A percentile compares a stretch with the other conserved stretches of the same genome.
These are phyloP conservation scores for Exophiala calicioides DNA, from an alignment of 2,329 filamentous ascomycete species.

Conservation along the genomic window DNA sequence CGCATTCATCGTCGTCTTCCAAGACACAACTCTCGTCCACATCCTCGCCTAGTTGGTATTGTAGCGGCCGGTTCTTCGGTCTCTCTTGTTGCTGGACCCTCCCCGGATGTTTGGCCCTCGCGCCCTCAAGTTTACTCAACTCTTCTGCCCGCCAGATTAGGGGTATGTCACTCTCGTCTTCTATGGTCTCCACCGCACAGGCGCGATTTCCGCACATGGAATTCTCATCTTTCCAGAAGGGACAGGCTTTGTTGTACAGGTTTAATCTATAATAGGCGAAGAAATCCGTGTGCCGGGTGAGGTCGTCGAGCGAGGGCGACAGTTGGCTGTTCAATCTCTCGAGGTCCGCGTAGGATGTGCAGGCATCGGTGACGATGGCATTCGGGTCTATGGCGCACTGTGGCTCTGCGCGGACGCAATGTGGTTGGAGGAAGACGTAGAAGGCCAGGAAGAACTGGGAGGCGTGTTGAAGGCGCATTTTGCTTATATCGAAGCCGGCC, in stretches of 20 bases:
- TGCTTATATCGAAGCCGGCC: constrained; percentile 1
- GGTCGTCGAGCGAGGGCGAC: constrained; percentile 73
- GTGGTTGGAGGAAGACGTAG: constrained; percentile 23
- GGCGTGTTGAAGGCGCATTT: constrained; percentile 22
- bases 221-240: constrained; percentile 92
- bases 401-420: constrained; percentile 23
- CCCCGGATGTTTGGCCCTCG: constrained; percentile 84
- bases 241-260: constrained; percentile 89
- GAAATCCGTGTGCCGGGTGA: constrained; percentile 90
- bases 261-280: constrained; percentile 97
- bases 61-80: constrained; percentile 69
- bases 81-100: constrained; percentile 71
- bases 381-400: constrained; percentile 67
- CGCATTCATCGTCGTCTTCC: constrained; percentile 95
- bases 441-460: constrained; percentile 28
- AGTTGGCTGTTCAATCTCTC: constrained; percentile 78
- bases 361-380: constrained; percentile 89
- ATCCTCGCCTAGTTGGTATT: constrained; percentile 77
- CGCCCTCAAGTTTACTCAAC: constrained; percentile 87
- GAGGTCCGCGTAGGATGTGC: constrained; percentile 88
- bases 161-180: constrained; percentile 93
- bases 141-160: constrained; percentile 88
- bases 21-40: constrained; percentile 96
- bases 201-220: constrained; percentile 97
- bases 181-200: constrained; percentile 90